Evolutionary conservation across 2,329 filamentous ascomycete genomes (phyloP).

Genomic region (Sarocladium oryzae): DNA sequence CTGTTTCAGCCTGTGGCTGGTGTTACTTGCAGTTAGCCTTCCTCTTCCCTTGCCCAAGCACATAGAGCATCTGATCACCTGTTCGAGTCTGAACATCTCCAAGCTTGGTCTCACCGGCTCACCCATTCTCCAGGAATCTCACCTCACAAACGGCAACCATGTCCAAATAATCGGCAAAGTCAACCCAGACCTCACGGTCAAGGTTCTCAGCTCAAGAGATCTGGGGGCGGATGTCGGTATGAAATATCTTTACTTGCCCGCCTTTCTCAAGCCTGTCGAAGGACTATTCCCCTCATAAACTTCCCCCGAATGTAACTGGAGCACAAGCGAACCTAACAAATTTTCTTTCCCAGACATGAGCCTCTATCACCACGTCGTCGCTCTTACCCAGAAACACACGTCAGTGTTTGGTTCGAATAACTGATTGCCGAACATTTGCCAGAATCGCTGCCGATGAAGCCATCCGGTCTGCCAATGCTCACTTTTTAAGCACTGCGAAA

Average conservation of each 20-base stretch:
- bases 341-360: conserved; percentile 69
- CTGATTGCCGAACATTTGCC: no score
- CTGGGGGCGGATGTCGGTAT: conserved; percentile 63
- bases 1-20: not conserved
- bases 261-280: no score
- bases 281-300: no score
- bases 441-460: no score
- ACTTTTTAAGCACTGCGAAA: no score
- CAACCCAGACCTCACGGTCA: conserved; percentile 64
- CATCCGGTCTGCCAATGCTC: no score
- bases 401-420: conserved; percentile 53
- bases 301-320: no score
- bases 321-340: no score
- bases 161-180: conserved; percentile 79
- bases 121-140: conserved; percentile 50
- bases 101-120: not conserved
- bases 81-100: not conserved
- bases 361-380: conserved; percentile 72
- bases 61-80: no score
- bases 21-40: not conserved
- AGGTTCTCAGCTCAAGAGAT: conserved; percentile 63
- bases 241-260: no score
- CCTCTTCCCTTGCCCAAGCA: conserved; percentile 2
- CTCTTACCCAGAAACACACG: conserved; percentile 75
- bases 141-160: conserved; percentile 62